Conservation (phyloP, 2,329 filamentous ascomycete genomes). For the Tolypocladium ophioglossoides region DNA sequence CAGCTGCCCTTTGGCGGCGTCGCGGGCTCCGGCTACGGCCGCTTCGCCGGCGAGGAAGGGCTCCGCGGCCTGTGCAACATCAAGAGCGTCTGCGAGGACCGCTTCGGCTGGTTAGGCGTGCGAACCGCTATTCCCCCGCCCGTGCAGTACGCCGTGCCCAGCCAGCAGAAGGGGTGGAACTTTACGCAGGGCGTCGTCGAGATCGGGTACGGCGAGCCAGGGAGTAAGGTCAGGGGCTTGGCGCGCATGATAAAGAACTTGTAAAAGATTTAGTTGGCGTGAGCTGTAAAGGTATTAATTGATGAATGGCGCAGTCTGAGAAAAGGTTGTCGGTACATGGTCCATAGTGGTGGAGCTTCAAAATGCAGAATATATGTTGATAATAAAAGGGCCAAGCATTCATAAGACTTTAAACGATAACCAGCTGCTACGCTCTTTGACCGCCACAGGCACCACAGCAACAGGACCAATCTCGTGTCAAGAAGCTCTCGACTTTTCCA, state of each 20-base stretch:
- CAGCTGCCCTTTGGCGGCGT: conserved; percentile 90
- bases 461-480: neutral
- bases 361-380: neutral
- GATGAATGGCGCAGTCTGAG: neutral
- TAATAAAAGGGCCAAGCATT: neutral
- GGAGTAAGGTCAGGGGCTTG: conserved; percentile 29
- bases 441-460: neutral
- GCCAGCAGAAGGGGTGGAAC: conserved; percentile 53
- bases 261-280: conserved; percentile 9
- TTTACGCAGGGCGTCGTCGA: conserved; percentile 52
- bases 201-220: conserved; percentile 41
- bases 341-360: neutral
- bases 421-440: too few relatives aligned
- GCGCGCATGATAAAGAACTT: conserved; percentile 31
- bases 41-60: conserved; percentile 87
- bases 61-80: conserved; percentile 74
- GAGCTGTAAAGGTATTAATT: neutral
- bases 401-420: too few relatives aligned
- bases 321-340: too few relatives aligned
- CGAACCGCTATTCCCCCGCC: conserved; percentile 70
- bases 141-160: conserved; percentile 69
- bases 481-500: neutral
- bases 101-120: conserved; percentile 48
- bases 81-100: conserved; percentile 78
- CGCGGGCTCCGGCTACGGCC: conserved; percentile 81